phyloP scores from a whole-genome alignment of 1,284 basidiomycete species.

The Apiotrichum domesticum region DNA sequence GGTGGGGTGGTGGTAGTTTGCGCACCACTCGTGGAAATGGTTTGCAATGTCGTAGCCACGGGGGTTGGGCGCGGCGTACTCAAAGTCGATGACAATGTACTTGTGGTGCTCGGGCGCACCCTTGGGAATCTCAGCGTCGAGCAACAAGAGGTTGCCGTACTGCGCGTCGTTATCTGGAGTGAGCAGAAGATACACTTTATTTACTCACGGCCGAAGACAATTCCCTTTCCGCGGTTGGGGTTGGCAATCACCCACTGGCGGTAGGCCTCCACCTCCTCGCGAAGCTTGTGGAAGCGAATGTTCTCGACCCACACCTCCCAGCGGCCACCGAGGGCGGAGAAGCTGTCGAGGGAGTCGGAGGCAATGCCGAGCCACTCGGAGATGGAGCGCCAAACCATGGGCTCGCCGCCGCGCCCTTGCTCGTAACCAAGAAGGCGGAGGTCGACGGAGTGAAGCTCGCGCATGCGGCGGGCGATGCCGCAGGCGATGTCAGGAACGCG shows the following conservation, averaged over 20 bases:
- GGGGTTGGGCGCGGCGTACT: slow-evolving; percentile 84
- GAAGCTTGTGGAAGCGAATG: slow-evolving; percentile 38
- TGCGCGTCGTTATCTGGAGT: slow-evolving; percentile 81
- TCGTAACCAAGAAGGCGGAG: slow-evolving; percentile 56
- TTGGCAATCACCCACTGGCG: slow-evolving; percentile 33
- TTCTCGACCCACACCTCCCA: slow-evolving; percentile 41
- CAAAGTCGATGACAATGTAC: slow-evolving; percentile 93
- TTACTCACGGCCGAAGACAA: slow-evolving; percentile 46
- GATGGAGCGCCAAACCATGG: slow-evolving; percentile 57
- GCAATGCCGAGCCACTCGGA: slow-evolving; percentile 53
- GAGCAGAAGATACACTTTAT: neutral
- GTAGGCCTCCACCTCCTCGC: slow-evolving; percentile 41
- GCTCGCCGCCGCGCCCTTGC: slow-evolving; percentile 55
- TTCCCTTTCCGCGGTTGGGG: slow-evolving; percentile 33
- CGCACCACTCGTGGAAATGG: slow-evolving; percentile 93
- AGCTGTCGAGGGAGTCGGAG: slow-evolving; percentile 26
- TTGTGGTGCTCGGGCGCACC: slow-evolving; percentile 50
- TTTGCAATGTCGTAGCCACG: slow-evolving; percentile 90
- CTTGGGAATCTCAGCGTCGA: slow-evolving; percentile 55
- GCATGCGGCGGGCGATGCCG: slow-evolving; percentile 85
- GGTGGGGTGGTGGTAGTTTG: slow-evolving; percentile 67
- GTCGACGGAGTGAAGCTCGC: slow-evolving; percentile 85
- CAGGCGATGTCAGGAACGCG: slow-evolving; percentile 66
- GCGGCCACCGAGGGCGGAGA: slow-evolving; percentile 27
- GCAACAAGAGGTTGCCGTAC: slow-evolving; percentile 80